These are phyloP conservation scores for Trichoderma virens DNA, from an alignment of 495 filamentous ascomycete species.

Conservation along the genomic window DNA sequence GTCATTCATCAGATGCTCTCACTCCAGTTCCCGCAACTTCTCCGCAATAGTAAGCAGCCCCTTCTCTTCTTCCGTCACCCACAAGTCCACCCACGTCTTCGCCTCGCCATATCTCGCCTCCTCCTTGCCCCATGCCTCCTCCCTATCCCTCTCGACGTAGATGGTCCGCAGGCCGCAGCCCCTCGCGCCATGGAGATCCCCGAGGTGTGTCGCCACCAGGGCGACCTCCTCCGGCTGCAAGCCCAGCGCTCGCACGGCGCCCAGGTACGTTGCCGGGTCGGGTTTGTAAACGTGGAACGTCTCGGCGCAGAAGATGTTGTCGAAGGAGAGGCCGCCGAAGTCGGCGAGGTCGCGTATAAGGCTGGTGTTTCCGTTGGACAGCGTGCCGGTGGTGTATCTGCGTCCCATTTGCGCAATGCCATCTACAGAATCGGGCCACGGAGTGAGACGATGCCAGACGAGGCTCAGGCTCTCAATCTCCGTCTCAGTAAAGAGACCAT, in stretches of 20 bases:
- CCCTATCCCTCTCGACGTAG: conserved; percentile 61
- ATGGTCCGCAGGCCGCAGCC: conserved; percentile 56
- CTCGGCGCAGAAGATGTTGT: conserved; percentile 54
- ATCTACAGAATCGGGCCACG: conserved; percentile 56
- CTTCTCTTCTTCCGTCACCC: conserved; percentile 42
- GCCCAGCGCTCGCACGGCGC: conserved; percentile 53
- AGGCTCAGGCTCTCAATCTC: conserved; percentile 51
- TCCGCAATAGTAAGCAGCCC: conserved; percentile 49
- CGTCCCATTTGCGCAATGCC: conserved; percentile 51
- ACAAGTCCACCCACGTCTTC: conserved; percentile 58
- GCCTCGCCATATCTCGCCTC: conserved; percentile 43
- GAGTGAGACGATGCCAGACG: conserved; percentile 62
- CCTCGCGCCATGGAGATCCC: conserved; percentile 60
- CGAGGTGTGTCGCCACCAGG: conserved; percentile 72
- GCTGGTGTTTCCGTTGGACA: conserved; percentile 66
- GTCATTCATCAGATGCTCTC: not conserved
- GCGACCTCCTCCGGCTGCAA: conserved; percentile 54
- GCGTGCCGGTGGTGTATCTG: conserved; percentile 51
- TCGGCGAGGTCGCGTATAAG: conserved; percentile 57
- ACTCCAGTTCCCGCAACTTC: conserved; percentile 23
- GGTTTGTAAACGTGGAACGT: conserved; percentile 77
- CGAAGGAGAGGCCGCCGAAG: conserved; percentile 53
- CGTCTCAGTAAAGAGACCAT: conserved; percentile 49
- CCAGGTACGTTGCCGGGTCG: conserved; percentile 55
- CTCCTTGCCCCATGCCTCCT: conserved; percentile 53